These are phyloP conservation scores for Paraphoma sp. DNA, from an alignment of 2,329 filamentous ascomycete genomes.

Conservation along the genomic window DNA sequence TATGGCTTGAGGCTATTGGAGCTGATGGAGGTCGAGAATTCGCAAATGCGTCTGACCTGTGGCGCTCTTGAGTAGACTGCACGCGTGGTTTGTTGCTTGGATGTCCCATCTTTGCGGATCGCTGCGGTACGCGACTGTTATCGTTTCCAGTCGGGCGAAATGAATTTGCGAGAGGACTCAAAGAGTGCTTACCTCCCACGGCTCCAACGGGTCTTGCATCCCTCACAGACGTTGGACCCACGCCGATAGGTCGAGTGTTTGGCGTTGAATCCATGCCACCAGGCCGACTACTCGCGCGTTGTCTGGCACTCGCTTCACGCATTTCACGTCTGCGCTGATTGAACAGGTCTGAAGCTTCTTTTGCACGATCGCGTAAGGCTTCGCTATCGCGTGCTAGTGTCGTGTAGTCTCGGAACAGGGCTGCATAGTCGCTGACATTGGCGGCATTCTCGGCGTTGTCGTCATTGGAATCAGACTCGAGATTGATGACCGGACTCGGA, in stretches of 20 bases:
- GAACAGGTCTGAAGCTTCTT: neutral
- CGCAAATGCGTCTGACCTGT: too few relatives aligned
- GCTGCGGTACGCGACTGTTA: neutral
- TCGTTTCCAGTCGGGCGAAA: neutral
- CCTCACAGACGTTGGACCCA: too few relatives aligned
- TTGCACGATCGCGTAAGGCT: neutral
- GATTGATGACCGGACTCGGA: neutral
- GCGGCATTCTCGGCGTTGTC: neutral
- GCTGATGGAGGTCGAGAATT: too few relatives aligned
- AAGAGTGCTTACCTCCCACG: neutral
- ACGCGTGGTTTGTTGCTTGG: neutral
- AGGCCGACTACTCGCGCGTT: neutral
- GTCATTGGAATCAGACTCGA: neutral
- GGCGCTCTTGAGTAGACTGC: too few relatives aligned
- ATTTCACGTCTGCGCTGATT: neutral
- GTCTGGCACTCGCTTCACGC: neutral
- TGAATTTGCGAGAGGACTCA: neutral
- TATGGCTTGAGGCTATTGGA: too few relatives aligned
- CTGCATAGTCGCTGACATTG: neutral
- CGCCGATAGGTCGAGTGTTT: neutral
- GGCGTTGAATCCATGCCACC: neutral
- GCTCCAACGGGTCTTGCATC: neutral
- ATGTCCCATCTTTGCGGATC: neutral
- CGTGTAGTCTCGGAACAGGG: neutral
- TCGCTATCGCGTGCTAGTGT: neutral